These are phyloP conservation scores for Aspergillus nidulans DNA, from an alignment of 495 filamentous ascomycete species.

Conservation along the genomic window DNA sequence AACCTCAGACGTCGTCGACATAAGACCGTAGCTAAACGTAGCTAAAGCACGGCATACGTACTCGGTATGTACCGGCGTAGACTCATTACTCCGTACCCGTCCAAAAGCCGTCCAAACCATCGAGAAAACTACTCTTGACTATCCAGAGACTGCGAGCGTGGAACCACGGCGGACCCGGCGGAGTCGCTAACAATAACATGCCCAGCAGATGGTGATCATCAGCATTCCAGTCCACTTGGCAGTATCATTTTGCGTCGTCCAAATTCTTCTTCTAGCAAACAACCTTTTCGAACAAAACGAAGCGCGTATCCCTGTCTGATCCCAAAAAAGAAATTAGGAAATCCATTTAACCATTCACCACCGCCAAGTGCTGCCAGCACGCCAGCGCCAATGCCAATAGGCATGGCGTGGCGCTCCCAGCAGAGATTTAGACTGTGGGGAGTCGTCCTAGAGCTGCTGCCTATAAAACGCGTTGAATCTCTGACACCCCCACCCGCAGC, in stretches of 20 bases:
- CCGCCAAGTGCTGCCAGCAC: background rate
- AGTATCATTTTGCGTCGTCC: no score
- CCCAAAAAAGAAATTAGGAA: background rate
- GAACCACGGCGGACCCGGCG: constrained; percentile 11
- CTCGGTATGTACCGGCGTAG: background rate
- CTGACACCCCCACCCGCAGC: background rate
- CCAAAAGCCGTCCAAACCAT: no score
- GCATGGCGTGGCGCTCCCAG: background rate
- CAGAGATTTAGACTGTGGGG: background rate
- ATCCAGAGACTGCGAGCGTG: background rate
- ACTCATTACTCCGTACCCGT: no score
- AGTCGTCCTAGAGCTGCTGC: background rate
- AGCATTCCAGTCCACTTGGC: background rate
- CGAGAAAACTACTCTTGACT: no score
- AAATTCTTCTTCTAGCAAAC: background rate
- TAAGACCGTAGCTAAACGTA: background rate
- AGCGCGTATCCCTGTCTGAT: background rate
- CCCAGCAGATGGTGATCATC: background rate
- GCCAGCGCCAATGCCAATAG: background rate
- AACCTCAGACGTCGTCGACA: background rate
- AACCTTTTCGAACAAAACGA: background rate
- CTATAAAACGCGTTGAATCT: background rate
- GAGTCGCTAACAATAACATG: background rate
- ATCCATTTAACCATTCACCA: no score
- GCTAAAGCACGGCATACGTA: constrained; percentile 1